Percentiles rank a stretch among this genome's conserved stretches.
These are phyloP conservation scores for Candida gorgasii DNA, from an alignment of 805 yeast species.

Conservation along the genomic window DNA sequence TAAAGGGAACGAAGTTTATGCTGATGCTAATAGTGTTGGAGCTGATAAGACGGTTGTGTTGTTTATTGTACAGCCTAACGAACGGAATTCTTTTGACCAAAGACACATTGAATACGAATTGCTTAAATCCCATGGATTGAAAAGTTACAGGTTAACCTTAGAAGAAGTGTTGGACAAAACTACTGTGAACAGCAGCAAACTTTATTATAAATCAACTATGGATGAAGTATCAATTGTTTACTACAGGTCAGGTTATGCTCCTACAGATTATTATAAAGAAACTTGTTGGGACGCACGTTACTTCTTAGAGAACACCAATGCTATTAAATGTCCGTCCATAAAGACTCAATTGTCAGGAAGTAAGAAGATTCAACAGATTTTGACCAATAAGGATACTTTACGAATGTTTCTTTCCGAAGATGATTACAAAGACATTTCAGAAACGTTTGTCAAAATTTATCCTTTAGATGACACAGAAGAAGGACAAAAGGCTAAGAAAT, in stretches of 20 bases:
- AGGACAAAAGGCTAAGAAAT: constrained; percentile 61
- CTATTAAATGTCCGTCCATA: constrained; percentile 90
- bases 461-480: constrained; percentile 74
- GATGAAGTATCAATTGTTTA: constrained; percentile 86
- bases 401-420: constrained; percentile 42
- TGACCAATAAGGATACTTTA: constrained; percentile 58
- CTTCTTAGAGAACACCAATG: constrained; percentile 67
- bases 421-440: constrained; percentile 35
- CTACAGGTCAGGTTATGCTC: constrained; percentile 87
- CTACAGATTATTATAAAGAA: constrained; percentile 66
- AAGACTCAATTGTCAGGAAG: constrained; percentile 91
- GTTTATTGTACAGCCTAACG: constrained; percentile 81
- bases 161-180: constrained; percentile 53
- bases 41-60: constrained; percentile 55
- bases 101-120: constrained; percentile 76
- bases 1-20: constrained; percentile 62
- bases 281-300: constrained; percentile 78
- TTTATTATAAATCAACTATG: constrained; percentile 53
- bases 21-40: constrained; percentile 26
- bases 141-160: constrained; percentile 66
- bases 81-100: constrained; percentile 91
- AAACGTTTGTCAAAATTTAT: constrained; percentile 82
- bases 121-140: constrained; percentile 54
- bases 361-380: constrained; percentile 88
- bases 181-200: constrained; percentile 43